Percentiles rank a stretch among this genome's conserved stretches.
Conservation (phyloP, 2,329 filamentous ascomycete genomes). For the Madurella mycetomatis region DNA sequence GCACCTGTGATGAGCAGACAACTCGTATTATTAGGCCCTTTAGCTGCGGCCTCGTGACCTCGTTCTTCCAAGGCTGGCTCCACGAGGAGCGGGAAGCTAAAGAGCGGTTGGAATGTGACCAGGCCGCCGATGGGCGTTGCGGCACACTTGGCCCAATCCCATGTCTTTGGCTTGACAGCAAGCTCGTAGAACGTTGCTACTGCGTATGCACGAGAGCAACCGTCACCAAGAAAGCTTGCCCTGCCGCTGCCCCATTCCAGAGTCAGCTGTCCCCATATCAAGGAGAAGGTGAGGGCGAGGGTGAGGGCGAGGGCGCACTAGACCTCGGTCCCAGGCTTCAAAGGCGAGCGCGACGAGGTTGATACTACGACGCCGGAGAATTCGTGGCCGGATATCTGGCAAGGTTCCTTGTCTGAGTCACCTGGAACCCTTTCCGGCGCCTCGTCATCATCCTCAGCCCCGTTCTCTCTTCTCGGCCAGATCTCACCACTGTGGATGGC, state of each 20-base stretch:
- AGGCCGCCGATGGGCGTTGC: conserved; percentile 23
- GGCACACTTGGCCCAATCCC: conserved; percentile 23
- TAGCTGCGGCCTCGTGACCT: not conserved
- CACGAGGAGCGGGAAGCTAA: conserved; percentile 17
- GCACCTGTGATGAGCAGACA: conserved; percentile 26
- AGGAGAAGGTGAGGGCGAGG: not conserved
- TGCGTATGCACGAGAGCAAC: conserved; percentile 21
- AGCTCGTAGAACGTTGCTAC: conserved; percentile 20
- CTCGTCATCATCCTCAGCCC: too few species aligned
- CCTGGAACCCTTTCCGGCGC: not conserved
- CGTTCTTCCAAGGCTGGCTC: conserved; percentile 1
- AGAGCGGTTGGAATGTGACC: conserved; percentile 27
- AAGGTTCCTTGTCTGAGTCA: conserved; percentile 18
- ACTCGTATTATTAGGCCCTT: conserved; percentile 3
- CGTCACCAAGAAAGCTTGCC: conserved; percentile 23
- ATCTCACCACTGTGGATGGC: conserved; percentile 30
- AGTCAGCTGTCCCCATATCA: not conserved
- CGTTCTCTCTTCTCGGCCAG: not conserved
- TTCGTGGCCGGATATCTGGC: conserved; percentile 29
- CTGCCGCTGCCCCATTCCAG: conserved; percentile 13
- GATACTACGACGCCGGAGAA: conserved; percentile 28
- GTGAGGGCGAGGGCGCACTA: conserved; percentile 20
- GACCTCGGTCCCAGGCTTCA: conserved; percentile 28
- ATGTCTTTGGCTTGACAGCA: conserved; percentile 20
- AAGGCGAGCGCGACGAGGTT: conserved; percentile 25